A percentile compares a stretch with the other conserved stretches of the same genome.
These are phyloP conservation scores for Cinnamomum chago DNA, from an alignment of 164 flowering plant species.

Conservation along the genomic window DNA sequence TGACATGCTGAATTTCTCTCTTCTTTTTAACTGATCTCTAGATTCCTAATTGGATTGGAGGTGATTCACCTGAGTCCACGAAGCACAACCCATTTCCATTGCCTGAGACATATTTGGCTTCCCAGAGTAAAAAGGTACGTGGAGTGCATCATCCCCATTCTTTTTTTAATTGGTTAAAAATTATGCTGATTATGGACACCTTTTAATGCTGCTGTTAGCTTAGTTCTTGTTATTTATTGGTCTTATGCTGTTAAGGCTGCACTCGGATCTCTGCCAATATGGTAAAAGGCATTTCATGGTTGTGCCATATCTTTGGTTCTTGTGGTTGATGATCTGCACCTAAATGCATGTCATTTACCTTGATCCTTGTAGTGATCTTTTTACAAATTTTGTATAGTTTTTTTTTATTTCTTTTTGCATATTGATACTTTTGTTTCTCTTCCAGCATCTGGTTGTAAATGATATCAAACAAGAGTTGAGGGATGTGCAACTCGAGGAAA, in stretches of 20 bases:
- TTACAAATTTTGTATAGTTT: not conserved
- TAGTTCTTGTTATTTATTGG: not conserved
- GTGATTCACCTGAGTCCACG: constrained; percentile 54
- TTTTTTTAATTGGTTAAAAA: not conserved
- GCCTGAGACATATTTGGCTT: constrained; percentile 68
- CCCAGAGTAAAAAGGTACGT: constrained; percentile 83
- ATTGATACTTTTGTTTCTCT: constrained; percentile 8
- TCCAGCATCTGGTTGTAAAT: constrained; percentile 59
- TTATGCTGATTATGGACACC: not conserved
- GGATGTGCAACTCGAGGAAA: constrained; percentile 81
- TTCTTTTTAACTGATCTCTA: constrained; percentile 22
- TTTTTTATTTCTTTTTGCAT: not conserved
- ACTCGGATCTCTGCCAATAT: not conserved
- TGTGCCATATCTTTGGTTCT: not conserved
- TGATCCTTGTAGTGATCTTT: not conserved
- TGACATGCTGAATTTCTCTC: too few species aligned
- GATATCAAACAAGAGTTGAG: constrained; percentile 71
- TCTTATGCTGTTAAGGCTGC: not conserved
- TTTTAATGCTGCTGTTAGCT: not conserved
- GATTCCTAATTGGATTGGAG: constrained; percentile 86
- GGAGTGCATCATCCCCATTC: not conserved
- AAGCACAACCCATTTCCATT: constrained; percentile 78
- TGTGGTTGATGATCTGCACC: not conserved
- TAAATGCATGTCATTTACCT: not conserved
- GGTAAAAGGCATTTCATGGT: not conserved